Base-by-base conservation (phyloP, 352 stramenopile species). In the Globisporangium yorkense region DNA sequence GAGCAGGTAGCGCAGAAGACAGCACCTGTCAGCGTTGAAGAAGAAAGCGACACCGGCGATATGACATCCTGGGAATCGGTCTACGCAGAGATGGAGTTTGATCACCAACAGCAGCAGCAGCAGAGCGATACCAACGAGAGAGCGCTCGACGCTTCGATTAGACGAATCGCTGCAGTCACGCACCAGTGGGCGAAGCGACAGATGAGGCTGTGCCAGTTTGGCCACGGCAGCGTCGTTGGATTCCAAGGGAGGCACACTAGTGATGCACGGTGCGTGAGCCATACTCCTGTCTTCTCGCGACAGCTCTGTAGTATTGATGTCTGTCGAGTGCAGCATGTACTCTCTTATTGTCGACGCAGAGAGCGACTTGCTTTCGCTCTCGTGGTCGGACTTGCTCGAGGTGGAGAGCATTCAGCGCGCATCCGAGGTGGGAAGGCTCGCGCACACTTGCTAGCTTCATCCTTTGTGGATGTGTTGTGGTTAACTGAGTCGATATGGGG, bases 361-460 rank as follows among this genome's bases (percentile, higher is more conserved):
- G 6, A 72, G 67, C 41, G 67, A 75, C 45, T 10, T 62, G 6
- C 54, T 70, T 20, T 63, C 68, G 20, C 35, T 82, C 4, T 70
- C 73, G 9, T 80, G 73, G 73, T 20, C 54, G 2, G 29, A 73
- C 7, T 70, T 75, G 59, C 41, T 40, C 18, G 54, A 49, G 13
- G 64, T 76, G 33, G 68, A 80, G 10, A 43, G 50, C 20, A 51
- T 59, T 20, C 73, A 82, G 55, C 62, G 60, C 21, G 43, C 52
- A 59, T 62, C 56, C 4, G 63, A 77, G 68, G 72, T 75, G 29
- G 35, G 33, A 53, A 9, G 2, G 24, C 46, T 51, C 24, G 24
- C 24, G 24, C 24, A 27, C 24, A 27, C 33, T 39, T 12, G 33
- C 8, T 39, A 2, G 33, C 24, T 27, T 27, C 24, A 1, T 27